Evolutionary conservation across 2,329 filamentous ascomycete genomes (phyloP), one percentile per base, ranked within the genome.

Genomic region (Metarhizium robertsii): DNA sequence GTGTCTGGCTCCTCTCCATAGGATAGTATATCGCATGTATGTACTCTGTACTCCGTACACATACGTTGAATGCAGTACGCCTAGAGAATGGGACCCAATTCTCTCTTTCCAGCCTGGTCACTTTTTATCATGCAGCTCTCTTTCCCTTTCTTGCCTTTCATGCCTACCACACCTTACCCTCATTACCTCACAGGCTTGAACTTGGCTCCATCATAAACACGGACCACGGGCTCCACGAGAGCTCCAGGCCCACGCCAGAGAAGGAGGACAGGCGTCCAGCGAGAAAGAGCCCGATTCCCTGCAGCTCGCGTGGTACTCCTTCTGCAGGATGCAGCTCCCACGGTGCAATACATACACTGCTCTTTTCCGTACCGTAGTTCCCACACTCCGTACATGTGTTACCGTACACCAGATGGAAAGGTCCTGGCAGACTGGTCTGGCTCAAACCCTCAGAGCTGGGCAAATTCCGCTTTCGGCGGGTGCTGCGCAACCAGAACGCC

Each of bases 231-330:
- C 49, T 55, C 50, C 50, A 55, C 50, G 43, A 52, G 20, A 49
- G n/a, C 53, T 52, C 49, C 47, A 52, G 49, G 49, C 49, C 53
- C 42, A 30, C 43, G 46, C 20, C 20, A 38, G 45, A 36, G 38
- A 47, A 42, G 53, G 32, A 38, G 45, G 43, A 13, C 53, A 40
- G 49, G 36, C 40, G 36, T n/a, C 34, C 38, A 16, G 8, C 30
- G 10, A 7, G 43, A 42, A 30, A 16, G 13, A 32, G 53, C 38
- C 54, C 40, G 43, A 55, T 54, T 58, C 59, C 56, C 63, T 65
- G 61, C 64, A 62, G 57, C 53, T 58, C 58, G 61, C 55, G 54
- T 61, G 60, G 55, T 61, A 56, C 59, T 54, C 30, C 40, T 32
- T 48, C 49, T 45, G 55, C 53, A 47, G 43, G 38, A 50, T 48